Evolutionary conservation across 2,329 filamentous ascomycete species (phyloP).

Genomic region (Stemphylium beticola): DNA sequence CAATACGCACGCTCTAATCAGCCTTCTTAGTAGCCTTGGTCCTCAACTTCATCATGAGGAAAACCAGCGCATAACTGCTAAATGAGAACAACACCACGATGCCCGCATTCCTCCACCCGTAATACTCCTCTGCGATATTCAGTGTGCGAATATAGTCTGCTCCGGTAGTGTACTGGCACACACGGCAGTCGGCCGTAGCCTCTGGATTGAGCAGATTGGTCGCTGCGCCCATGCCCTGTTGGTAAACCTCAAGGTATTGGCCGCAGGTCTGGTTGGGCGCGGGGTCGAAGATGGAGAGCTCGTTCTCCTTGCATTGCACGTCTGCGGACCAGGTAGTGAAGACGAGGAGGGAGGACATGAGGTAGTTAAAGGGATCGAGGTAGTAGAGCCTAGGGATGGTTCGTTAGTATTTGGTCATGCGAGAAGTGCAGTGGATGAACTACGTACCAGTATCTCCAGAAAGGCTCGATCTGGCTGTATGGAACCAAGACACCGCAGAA

Average conservation of each 20-base stretch:
- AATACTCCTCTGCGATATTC: conserved; percentile 65
- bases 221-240: conserved; percentile 53
- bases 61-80: conserved; percentile 60
- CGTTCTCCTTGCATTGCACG: conserved; percentile 42
- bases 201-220: conserved; percentile 65
- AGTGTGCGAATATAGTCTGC: conserved; percentile 64
- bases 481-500: conserved; percentile 64
- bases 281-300: conserved; percentile 54
- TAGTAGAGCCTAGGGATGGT: conserved; percentile 45
- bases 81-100: conserved; percentile 64
- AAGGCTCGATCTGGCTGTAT: conserved; percentile 66
- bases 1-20: no score
- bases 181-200: conserved; percentile 60
- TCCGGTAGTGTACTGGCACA: conserved; percentile 66
- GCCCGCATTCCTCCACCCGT: conserved; percentile 70
- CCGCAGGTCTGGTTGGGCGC: conserved; percentile 61
- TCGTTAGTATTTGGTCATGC: conserved; percentile 38
- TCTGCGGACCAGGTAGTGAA: conserved; percentile 49
- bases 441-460: conserved; percentile 62
- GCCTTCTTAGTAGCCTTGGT: conserved; percentile 38
- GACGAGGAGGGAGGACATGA: conserved; percentile 47
- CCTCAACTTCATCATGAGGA: conserved; percentile 50
- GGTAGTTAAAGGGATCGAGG: conserved; percentile 29
- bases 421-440: not conserved
- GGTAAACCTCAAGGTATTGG: conserved; percentile 62